Percentiles rank a stretch among this genome's conserved stretches.
Conservation (phyloP, 208 protist genomes). For the Naegleria fowleri region DNA sequence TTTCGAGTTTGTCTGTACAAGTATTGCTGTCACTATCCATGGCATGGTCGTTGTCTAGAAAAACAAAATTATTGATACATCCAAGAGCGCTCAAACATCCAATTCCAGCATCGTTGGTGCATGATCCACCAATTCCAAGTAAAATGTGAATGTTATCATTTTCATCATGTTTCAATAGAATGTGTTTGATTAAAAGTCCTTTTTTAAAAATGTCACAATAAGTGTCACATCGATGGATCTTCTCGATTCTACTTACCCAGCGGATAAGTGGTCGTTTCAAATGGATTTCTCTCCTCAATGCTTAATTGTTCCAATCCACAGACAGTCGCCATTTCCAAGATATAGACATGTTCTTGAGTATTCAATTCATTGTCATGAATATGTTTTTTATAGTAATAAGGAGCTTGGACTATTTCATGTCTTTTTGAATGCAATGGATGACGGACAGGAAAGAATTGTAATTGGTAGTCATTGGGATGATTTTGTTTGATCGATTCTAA, state of each 20-base stretch:
- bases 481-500: background rate
- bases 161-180: background rate
- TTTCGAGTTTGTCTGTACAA: background rate
- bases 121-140: background rate
- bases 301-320: background rate
- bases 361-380: background rate
- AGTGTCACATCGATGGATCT: background rate
- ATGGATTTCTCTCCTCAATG: background rate
- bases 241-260: background rate
- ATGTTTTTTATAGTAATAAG: background rate
- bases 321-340: background rate
- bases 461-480: background rate
- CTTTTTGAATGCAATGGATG: background rate
- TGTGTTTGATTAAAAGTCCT: background rate
- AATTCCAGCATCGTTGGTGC: slow-evolving; percentile 23
- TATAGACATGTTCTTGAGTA: background rate
- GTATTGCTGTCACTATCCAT: background rate
- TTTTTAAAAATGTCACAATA: background rate
- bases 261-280: background rate
- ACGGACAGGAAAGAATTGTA: background rate
- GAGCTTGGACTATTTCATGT: background rate
- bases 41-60: background rate
- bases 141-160: background rate
- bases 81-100: background rate
- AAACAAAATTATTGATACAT: background rate